Evolutionary conservation across 2,329 filamentous ascomycete genomes (phyloP), one percentile per base, ranked within the genome.

Genomic region (Pestalotiopsis sp.): DNA sequence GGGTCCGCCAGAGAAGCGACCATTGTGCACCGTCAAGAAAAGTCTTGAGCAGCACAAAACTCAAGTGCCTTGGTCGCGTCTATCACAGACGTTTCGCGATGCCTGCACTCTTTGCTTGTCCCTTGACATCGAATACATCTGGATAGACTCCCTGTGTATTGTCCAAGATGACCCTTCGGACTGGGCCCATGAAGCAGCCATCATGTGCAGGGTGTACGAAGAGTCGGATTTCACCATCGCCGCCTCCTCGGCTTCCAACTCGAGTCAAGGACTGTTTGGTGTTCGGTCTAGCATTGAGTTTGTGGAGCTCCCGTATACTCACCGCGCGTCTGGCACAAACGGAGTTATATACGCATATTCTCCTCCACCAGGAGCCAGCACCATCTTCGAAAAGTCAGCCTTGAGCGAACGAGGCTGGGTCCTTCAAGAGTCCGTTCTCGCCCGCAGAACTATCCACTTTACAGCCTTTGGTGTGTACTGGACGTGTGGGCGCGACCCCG

Each of bases 121-220:
- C 4, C 31, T 45, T 23, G 31, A 7, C 12, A 7, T n/a, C 12
- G 20, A 63, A 2, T 41, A 38, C 60, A 45, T 63, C 23, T 63
- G 60, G 60, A 25, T 63, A 25, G 60, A 63, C 38, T 63, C 31
- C 13, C 17, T 63, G 2, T 63, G 60, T 17, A 63, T 63, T n/a
- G 20, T 63, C 14, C 60, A 38, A 63, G 60, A 63, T 38, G 60
- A 63, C 31, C n/a, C 60, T 12, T n/a, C 31, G 7, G 60, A 63
- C 60, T 38, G 38, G 60, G 39, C 27, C 27, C 60, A 63, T 36
- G 60, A 63, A 13, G 60, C 60, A 13, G 60, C 31, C 23, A 45
- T 38, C 14, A 63, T 63, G 60, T 63, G 31, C 17, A 38, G 38
- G 12, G 60, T 63, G 17, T 63, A 63, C 31, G 38, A 63, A 36